Evolutionary conservation across 495 filamentous ascomycete species (phyloP).

Genomic region (Halenospora varia): DNA sequence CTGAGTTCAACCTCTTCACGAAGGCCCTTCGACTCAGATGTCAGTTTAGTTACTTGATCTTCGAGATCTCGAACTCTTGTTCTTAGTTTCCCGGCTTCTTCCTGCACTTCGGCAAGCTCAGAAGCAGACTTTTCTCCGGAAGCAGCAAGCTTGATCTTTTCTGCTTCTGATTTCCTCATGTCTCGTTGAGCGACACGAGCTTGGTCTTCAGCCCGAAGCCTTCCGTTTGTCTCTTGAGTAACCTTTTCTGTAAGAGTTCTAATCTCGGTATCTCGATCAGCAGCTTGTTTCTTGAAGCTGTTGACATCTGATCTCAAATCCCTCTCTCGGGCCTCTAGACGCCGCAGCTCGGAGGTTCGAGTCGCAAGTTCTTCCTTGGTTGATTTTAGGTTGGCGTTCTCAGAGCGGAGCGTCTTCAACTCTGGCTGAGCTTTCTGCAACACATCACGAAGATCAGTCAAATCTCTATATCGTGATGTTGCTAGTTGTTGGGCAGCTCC

Average conservation of each 20-base stretch:
- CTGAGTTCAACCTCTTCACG: slow-evolving; percentile 81
- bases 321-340: slow-evolving; percentile 73
- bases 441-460: slow-evolving; percentile 71
- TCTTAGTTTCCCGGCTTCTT: slow-evolving; percentile 62
- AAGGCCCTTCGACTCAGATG: slow-evolving; percentile 58
- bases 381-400: slow-evolving; percentile 66
- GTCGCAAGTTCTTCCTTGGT: slow-evolving; percentile 67
- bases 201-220: slow-evolving; percentile 72
- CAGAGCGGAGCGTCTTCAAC: slow-evolving; percentile 66
- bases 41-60: slow-evolving; percentile 60
- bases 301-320: slow-evolving; percentile 72
- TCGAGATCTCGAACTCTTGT: slow-evolving; percentile 66
- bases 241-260: slow-evolving; percentile 71
- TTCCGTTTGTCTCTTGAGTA: slow-evolving; percentile 65
- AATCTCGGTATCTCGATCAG: slow-evolving; percentile 74
- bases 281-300: slow-evolving; percentile 59
- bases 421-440: slow-evolving; percentile 86
- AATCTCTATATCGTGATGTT: slow-evolving; percentile 79
- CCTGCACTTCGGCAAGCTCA: slow-evolving; percentile 66
- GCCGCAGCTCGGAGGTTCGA: slow-evolving; percentile 64
- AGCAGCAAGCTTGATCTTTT: slow-evolving; percentile 72
- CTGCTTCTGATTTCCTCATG: slow-evolving; percentile 67
- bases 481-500: slow-evolving; percentile 83
- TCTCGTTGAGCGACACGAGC: slow-evolving; percentile 67
- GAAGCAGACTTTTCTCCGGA: slow-evolving; percentile 59